These are phyloP conservation scores for Fusarium hainanense DNA, from an alignment of 2,329 filamentous ascomycete genomes.

Conservation along the genomic window DNA sequence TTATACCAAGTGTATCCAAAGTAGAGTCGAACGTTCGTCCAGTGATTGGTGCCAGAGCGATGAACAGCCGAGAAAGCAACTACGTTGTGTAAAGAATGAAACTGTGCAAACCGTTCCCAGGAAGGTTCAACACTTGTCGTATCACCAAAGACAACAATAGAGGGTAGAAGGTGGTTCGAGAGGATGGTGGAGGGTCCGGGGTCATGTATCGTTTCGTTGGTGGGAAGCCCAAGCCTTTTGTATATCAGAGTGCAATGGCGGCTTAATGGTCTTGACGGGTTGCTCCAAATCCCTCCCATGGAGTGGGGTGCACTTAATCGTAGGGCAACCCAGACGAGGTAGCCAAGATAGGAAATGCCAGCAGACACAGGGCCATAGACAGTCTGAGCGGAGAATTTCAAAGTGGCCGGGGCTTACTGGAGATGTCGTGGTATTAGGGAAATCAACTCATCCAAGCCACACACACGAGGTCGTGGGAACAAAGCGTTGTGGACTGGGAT, in stretches of 20 bases:
- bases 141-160: slow-evolving; percentile 12
- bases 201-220: slow-evolving; percentile 28
- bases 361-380: slow-evolving; percentile 43
- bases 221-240: slow-evolving; percentile 47
- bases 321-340: slow-evolving; percentile 52
- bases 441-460: slow-evolving; percentile 46
- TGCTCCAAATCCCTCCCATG: slow-evolving; percentile 36
- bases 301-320: slow-evolving; percentile 40
- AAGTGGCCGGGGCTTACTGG: slow-evolving; percentile 44
- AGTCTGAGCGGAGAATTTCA: slow-evolving; percentile 46
- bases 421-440: slow-evolving; percentile 45
- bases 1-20: slow-evolving; percentile 26
- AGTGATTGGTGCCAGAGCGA: slow-evolving; percentile 4
- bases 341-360: slow-evolving; percentile 55
- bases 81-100: slow-evolving; percentile 31
- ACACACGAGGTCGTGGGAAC: slow-evolving; percentile 42
- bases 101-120: slow-evolving; percentile 8
- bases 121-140: slow-evolving; percentile 18
- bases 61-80: slow-evolving; percentile 13
- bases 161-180: slow-evolving; percentile 17
- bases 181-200: slow-evolving; percentile 23
- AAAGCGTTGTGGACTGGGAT: slow-evolving; percentile 43
- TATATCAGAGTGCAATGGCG: slow-evolving; percentile 48
- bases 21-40: slow-evolving; percentile 10
- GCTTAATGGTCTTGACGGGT: slow-evolving; percentile 41